Evolutionary conservation across 148 eudicot species (phyloP).

Genomic region (Rhododendron molle): DNA sequence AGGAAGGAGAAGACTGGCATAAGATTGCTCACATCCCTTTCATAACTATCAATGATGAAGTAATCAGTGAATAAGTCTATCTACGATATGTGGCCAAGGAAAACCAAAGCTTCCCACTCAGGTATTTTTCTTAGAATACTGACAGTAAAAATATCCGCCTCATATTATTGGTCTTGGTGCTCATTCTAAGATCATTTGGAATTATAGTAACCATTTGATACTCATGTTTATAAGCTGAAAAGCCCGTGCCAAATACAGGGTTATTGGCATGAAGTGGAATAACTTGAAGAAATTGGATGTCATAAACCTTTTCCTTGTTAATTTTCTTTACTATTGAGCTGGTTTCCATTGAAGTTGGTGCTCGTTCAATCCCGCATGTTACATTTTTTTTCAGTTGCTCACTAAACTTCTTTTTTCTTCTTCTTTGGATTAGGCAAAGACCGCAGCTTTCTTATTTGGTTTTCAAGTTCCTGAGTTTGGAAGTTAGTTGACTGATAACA

Average conservation of each 20-base stretch:
- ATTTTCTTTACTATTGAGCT: neutral
- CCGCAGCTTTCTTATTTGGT: neutral
- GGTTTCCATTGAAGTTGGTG: neutral
- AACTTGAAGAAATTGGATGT: neutral
- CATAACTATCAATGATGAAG: neutral
- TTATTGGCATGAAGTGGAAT: neutral
- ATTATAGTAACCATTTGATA: neutral
- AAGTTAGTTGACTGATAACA: neutral
- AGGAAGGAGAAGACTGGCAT: neutral
- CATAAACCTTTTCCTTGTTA: neutral
- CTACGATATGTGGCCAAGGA: neutral
- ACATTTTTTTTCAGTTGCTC: neutral
- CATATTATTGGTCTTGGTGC: neutral
- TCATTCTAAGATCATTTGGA: neutral
- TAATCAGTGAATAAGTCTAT: neutral
- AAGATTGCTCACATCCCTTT: neutral
- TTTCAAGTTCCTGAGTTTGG: neutral
- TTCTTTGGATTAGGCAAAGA: neutral
- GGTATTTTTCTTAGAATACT: neutral
- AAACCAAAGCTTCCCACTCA: neutral
- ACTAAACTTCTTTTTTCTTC: neutral
- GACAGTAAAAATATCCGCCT: neutral
- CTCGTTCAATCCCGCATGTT: neutral
- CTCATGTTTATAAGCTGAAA: neutral
- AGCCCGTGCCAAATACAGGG: neutral